Base-by-base conservation (phyloP, 352 stramenopile species). In the Thalassiosira livingstoniorum region DNA sequence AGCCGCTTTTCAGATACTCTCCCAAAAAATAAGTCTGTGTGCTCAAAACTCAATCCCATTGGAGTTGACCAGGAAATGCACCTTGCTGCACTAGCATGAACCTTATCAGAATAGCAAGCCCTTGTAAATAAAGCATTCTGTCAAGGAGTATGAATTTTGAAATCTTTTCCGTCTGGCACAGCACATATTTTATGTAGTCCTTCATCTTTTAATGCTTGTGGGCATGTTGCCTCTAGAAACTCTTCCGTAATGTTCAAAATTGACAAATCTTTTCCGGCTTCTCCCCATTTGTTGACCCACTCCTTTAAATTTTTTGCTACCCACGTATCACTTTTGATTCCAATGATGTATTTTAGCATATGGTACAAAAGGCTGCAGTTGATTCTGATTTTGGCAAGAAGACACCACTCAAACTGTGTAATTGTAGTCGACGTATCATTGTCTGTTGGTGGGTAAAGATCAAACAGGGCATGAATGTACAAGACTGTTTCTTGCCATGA, bases 51-150 rank as follows among this genome's bases (percentile, higher is more conserved):
- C n/a, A n/a, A n/a, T n/a, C n/a, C n/a, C n/a, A n/a, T n/a, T n/a
- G n/a, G n/a, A n/a, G n/a, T n/a, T n/a, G n/a, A n/a, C n/a, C n/a
- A n/a, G n/a, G n/a, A n/a, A n/a, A n/a, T n/a, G n/a, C n/a, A n/a
- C n/a, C n/a, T n/a, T n/a, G n/a, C n/a, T n/a, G n/a, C n/a, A n/a
- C n/a, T n/a, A n/a, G n/a, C n/a, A n/a, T n/a, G n/a, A n/a, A n/a
- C n/a, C n/a, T n/a, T n/a, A n/a, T n/a, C n/a, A n/a, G 67, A 76
- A n/a, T 69, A 76, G 31, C 32, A 69, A 15, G 66, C 67, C 18
- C 51, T 4, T 2, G 67, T 76, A 21, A 68, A 58, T 11, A 68
- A 31, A 15, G 53, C 68, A 27, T 76, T 76, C 32, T 65, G 47
- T 55, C 25, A n/a, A 3, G 57, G 11, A 4, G 67, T 70, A 31